These are phyloP conservation scores for Beta lomatogona DNA, from an alignment of 179 eudicot genomes.

Conservation along the genomic window DNA sequence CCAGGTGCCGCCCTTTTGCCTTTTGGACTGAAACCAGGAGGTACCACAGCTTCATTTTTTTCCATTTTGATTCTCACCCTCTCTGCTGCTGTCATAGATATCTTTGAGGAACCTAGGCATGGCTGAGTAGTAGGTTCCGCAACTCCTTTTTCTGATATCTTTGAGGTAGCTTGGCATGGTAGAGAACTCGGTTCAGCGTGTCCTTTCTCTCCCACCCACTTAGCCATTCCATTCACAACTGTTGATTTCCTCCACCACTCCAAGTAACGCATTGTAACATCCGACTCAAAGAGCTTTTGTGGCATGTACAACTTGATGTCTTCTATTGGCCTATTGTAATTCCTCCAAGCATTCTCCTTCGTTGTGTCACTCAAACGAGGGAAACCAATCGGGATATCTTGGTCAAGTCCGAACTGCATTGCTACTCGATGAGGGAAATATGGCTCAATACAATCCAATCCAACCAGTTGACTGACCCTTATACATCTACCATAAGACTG, in stretches of 20 bases:
- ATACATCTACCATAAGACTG: conserved; percentile 42
- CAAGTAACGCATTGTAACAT: conserved; percentile 38
- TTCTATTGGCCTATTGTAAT: conserved; percentile 28
- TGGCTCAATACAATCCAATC: conserved; percentile 41
- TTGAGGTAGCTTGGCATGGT: background rate
- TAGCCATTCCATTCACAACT: conserved; percentile 1
- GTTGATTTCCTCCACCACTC: conserved; percentile 43
- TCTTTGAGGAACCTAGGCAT: background rate
- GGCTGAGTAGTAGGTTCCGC: background rate
- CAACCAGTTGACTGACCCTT: conserved; percentile 40
- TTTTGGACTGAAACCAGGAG: conserved; percentile 41
- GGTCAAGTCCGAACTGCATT: conserved; percentile 63
- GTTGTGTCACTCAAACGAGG: background rate
- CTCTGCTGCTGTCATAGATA: conserved; percentile 5
- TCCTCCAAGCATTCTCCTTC: conserved; percentile 26
- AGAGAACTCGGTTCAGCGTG: background rate
- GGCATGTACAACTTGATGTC: conserved; percentile 38
- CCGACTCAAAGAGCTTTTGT: conserved; percentile 30
- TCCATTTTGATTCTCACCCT: conserved; percentile 17
- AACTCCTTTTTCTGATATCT: too few species aligned
- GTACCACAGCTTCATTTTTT: conserved; percentile 30
- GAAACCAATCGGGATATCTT: conserved; percentile 42
- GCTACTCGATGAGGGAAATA: conserved; percentile 61
- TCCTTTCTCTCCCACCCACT: conserved; percentile 5
- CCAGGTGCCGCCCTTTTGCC: conserved; percentile 2